Evolutionary conservation across 2,329 filamentous ascomycete species (phyloP).

Genomic region (Penicillium sp.): DNA sequence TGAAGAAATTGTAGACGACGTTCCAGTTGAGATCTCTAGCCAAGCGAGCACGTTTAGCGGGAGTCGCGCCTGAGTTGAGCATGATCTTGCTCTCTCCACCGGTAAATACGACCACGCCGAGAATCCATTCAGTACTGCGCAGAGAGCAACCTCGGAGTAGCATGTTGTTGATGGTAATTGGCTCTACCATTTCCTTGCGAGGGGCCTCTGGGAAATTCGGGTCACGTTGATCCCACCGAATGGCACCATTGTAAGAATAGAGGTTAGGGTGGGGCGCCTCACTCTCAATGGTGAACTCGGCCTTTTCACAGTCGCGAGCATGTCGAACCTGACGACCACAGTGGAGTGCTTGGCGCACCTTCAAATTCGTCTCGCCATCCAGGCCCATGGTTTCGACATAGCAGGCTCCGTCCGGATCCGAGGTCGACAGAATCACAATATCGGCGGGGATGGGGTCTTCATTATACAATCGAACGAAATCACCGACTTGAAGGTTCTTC

Average conservation of each 20-base stretch:
- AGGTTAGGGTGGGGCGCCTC: conserved; percentile 90
- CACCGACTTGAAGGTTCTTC: conserved; percentile 94
- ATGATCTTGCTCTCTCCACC: conserved; percentile 98
- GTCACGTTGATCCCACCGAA: conserved; percentile 79
- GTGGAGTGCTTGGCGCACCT: conserved; percentile 87
- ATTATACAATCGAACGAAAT: conserved; percentile 95
- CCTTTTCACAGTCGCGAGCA: conserved; percentile 86
- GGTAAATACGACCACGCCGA: conserved; percentile 91
- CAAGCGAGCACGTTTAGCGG: conserved; percentile 88
- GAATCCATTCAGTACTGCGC: conserved; percentile 92
- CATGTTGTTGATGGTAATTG: conserved; percentile 92
- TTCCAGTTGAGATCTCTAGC: conserved; percentile 95
- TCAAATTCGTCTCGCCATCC: conserved; percentile 96
- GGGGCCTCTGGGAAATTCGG: conserved; percentile 62
- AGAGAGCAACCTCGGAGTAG: conserved; percentile 90
- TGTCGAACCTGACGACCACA: conserved; percentile 81
- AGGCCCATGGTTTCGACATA: conserved; percentile 98
- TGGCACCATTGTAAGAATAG: conserved; percentile 89
- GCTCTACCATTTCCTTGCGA: conserved; percentile 79
- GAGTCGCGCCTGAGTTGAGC: conserved; percentile 95
- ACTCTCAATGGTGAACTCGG: conserved; percentile 85
- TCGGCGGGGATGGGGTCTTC: conserved; percentile 95
- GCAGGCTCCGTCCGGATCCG: conserved; percentile 89
- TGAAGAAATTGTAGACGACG: conserved; percentile 92
- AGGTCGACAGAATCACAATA: conserved; percentile 87